Conservation (phyloP, 768 basidiomycete species). For the Pisolithus sp. region DNA sequence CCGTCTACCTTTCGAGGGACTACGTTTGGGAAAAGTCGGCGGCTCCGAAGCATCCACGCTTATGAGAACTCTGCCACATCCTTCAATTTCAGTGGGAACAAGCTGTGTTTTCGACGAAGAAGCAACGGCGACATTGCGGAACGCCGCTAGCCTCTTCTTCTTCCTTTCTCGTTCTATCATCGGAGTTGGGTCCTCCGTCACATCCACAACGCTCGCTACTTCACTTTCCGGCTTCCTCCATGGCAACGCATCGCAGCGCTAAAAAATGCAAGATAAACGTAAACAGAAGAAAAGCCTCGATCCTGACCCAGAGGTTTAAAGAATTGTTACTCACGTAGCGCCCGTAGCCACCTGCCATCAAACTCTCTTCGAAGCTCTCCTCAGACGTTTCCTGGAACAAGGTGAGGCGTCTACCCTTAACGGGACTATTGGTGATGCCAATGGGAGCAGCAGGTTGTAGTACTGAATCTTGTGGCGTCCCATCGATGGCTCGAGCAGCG, state of each 20-base stretch:
- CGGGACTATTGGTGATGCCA: conserved; percentile 64
- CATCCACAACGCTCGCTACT: conserved; percentile 7
- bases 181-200: conserved; percentile 8
- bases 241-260: conserved; percentile 19
- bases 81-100: conserved; percentile 59
- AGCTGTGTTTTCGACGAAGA: conserved; percentile 35
- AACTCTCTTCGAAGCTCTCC: conserved; percentile 78
- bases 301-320: background rate
- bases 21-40: conserved; percentile 22
- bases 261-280: background rate
- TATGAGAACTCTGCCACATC: conserved; percentile 65
- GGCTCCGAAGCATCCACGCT: conserved; percentile 43
- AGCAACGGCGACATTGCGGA: conserved; percentile 38
- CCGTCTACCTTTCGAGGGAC: conserved; percentile 33
- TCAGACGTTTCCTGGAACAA: conserved; percentile 79
- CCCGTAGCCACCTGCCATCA: conserved; percentile 79
- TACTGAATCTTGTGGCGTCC: conserved; percentile 8
- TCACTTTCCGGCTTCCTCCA: conserved; percentile 18
- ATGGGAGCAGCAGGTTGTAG: conserved; percentile 29
- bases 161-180: conserved; percentile 53
- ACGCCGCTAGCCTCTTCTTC: conserved; percentile 68
- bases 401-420: conserved; percentile 65
- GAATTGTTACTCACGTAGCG: conserved; percentile 50
- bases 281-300: conserved; percentile 6
- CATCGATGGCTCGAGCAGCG: conserved; percentile 23